phyloP scores from a whole-genome alignment of 2,329 filamentous ascomycete genomes.

The Aspergillus awamori region DNA sequence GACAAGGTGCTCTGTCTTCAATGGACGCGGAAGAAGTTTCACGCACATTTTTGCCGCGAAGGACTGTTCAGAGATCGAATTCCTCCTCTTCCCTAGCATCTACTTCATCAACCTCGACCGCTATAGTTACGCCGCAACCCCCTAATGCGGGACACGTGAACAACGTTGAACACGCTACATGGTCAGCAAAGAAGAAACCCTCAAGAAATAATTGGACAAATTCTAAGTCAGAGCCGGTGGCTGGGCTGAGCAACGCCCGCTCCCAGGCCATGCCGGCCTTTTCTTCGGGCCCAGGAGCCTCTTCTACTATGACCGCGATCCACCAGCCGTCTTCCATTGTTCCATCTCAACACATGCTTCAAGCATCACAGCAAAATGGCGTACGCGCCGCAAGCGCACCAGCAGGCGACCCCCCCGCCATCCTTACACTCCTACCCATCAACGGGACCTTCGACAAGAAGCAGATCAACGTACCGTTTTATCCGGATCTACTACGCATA shows the following conservation, averaged over 20 bases:
- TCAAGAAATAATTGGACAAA: slow-evolving; percentile 63
- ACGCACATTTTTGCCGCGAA: slow-evolving; percentile 88
- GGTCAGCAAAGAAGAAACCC: slow-evolving; percentile 51
- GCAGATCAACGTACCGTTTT: slow-evolving; percentile 89
- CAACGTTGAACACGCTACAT: slow-evolving; percentile 42
- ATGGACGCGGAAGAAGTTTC: slow-evolving; percentile 83
- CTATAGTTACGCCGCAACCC: slow-evolving; percentile 36
- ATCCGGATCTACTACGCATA: slow-evolving; percentile 90
- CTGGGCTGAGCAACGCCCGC: slow-evolving; percentile 63
- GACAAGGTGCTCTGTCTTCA: slow-evolving; percentile 64
- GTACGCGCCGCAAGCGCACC: slow-evolving; percentile 48
- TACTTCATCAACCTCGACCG: slow-evolving; percentile 57
- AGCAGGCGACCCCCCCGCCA: slow-evolving; percentile 66
- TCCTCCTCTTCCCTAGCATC: slow-evolving; percentile 82
- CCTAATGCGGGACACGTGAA: slow-evolving; percentile 42
- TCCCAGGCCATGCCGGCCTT: slow-evolving; percentile 63
- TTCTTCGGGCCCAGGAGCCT: slow-evolving; percentile 60
- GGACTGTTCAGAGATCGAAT: slow-evolving; percentile 81
- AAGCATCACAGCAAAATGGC: slow-evolving; percentile 65
- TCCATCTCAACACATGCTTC: slow-evolving; percentile 69
- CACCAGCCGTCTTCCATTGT: slow-evolving; percentile 65
- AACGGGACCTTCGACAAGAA: slow-evolving; percentile 98
- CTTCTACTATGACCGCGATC: slow-evolving; percentile 65
- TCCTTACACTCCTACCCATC: slow-evolving; percentile 83
- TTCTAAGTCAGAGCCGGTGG: slow-evolving; percentile 66